Percentiles rank a stretch among this genome's conserved stretches.
Conservation (phyloP, 140 eudicot genomes). For the Bidens hawaiensis region DNA sequence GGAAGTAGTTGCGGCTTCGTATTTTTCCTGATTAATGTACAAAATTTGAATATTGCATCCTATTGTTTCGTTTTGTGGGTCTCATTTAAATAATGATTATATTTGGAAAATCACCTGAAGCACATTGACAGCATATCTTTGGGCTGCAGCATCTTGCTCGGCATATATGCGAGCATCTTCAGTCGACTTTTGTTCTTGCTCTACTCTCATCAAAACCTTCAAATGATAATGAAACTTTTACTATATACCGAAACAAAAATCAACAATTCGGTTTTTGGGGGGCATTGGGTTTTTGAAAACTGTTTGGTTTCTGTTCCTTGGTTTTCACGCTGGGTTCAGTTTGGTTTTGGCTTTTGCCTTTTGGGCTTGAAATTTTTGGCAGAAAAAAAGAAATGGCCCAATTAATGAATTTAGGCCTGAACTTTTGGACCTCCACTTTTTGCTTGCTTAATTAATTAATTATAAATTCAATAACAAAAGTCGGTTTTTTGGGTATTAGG, state of each 20-base stretch:
- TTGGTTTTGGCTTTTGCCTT: too few relatives aligned
- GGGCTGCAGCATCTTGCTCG: constrained; percentile 93
- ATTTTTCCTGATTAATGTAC: constrained; percentile 54
- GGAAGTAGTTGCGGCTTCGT: constrained; percentile 63
- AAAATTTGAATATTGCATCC: neutral
- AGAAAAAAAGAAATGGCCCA: too few relatives aligned
- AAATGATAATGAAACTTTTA: neutral
- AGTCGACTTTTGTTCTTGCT: constrained; percentile 87
- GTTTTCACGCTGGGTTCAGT: too few relatives aligned
- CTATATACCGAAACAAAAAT: neutral
- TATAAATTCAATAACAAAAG: too few relatives aligned
- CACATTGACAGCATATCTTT: constrained; percentile 76
- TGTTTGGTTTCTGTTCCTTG: too few relatives aligned
- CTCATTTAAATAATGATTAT: neutral
- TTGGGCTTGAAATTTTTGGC: too few relatives aligned
- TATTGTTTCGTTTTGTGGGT: neutral
- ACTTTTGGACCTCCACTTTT: too few relatives aligned
- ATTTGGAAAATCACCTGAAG: constrained; percentile 51
- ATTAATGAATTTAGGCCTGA: too few relatives aligned
- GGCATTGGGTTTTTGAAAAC: too few relatives aligned
- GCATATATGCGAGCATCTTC: constrained; percentile 90
- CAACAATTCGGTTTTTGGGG: too few relatives aligned
- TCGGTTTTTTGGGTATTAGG: too few relatives aligned
- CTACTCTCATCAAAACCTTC: constrained; percentile 87
- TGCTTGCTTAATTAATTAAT: too few relatives aligned